Conservation (phyloP, 2,329 filamentous ascomycete species). For the Lachnellula hyalina region DNA sequence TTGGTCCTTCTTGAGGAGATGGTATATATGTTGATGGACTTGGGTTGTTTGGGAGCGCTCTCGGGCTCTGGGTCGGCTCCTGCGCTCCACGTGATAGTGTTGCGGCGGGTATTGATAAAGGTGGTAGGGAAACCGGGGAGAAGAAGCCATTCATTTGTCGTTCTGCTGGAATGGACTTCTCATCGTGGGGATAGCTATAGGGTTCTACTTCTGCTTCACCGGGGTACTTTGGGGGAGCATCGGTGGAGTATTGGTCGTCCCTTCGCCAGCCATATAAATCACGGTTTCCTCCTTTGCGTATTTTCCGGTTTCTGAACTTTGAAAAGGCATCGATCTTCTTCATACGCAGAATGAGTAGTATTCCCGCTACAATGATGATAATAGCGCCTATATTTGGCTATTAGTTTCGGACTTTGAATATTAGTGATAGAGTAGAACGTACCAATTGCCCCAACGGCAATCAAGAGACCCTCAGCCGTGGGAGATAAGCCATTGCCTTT, state of each 20-base stretch:
- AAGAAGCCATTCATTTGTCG: constrained; percentile 14
- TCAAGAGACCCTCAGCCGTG: constrained; percentile 23
- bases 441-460: constrained; percentile 28
- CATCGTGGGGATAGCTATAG: constrained; percentile 8
- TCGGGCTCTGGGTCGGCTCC: constrained; percentile 9
- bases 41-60: constrained; percentile 11
- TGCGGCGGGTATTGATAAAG: constrained; percentile 14
- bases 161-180: constrained; percentile 15
- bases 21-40: constrained; percentile 12
- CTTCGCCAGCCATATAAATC: constrained; percentile 26
- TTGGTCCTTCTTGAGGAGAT: constrained; percentile 6
- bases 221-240: constrained; percentile 21
- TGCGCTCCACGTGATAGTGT: constrained; percentile 9
- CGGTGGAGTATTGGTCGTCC: constrained; percentile 8
- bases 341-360: constrained; percentile 25
- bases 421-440: constrained; percentile 1
- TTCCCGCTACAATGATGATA: constrained; percentile 22
- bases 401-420: not conserved
- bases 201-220: constrained; percentile 1
- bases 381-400: constrained; percentile 23
- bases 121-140: constrained; percentile 10
- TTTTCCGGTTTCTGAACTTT: constrained; percentile 11
- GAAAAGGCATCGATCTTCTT: constrained; percentile 20
- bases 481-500: constrained; percentile 16
- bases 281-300: constrained; percentile 21